Conservation (phyloP, 2,329 filamentous ascomycete genomes). For the Neonectria sp. region DNA sequence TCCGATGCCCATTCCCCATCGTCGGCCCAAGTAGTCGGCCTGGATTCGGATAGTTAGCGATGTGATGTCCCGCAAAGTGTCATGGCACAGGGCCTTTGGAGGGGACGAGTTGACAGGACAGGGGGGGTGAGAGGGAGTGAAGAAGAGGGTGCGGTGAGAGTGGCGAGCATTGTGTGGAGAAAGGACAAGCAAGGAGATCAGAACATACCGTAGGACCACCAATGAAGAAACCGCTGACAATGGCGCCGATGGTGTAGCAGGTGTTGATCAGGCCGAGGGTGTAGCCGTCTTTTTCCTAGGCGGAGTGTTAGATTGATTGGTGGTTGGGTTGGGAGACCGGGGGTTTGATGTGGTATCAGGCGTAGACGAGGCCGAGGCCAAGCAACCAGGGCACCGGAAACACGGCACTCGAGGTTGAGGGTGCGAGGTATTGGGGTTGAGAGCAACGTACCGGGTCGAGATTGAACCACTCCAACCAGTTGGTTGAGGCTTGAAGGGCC, state of each 20-base stretch:
- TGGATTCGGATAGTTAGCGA: conserved; percentile 39
- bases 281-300: conserved; percentile 58
- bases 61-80: background rate
- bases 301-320: background rate
- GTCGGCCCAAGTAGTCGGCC: conserved; percentile 73
- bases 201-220: conserved; percentile 70
- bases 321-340: conserved; percentile 8
- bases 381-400: background rate
- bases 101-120: background rate
- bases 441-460: conserved; percentile 53
- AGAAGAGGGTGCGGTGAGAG: conserved; percentile 14
- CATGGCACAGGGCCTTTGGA: conserved; percentile 26
- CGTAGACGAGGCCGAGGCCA: background rate
- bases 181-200: background rate
- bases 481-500: conserved; percentile 74
- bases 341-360: background rate
- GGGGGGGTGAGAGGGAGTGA: background rate
- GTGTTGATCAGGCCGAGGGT: conserved; percentile 73
- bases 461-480: conserved; percentile 78
- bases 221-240: conserved; percentile 79
- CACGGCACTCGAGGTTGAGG: conserved; percentile 3
- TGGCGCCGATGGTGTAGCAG: conserved; percentile 79
- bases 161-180: conserved; percentile 11
- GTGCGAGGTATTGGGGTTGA: background rate
- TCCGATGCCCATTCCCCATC: conserved; percentile 75